phyloP scores from a whole-genome alignment of 73 alveolate species.

The Effrenium voratum region DNA sequence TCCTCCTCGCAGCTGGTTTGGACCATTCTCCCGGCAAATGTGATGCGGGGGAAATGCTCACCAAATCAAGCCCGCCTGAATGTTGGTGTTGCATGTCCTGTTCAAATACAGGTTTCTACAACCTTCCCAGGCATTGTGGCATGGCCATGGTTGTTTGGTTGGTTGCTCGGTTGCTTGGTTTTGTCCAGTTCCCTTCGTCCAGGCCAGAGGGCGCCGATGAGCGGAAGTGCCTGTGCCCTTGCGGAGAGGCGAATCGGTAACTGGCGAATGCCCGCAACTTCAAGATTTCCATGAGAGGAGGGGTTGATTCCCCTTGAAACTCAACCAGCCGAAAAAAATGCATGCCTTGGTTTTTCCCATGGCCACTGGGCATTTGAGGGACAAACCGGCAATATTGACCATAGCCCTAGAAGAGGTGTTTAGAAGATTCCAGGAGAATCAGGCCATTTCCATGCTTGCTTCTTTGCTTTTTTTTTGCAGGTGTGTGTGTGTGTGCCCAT shows the following conservation, averaged over 20 bases:
- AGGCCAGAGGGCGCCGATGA: slow-evolving; percentile 83
- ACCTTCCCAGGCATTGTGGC: neutral
- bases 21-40: neutral
- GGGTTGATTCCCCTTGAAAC: neutral
- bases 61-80: neutral
- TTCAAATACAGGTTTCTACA: neutral
- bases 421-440: too few species aligned
- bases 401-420: too few species aligned
- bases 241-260: slow-evolving; percentile 83
- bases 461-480: too few species aligned
- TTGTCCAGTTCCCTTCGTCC: neutral
- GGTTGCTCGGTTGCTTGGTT: neutral
- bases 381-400: too few species aligned
- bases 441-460: too few species aligned
- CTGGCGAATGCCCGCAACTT: too few species aligned
- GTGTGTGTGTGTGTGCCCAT: too few species aligned
- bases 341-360: neutral
- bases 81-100: neutral
- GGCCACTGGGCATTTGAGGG: too few species aligned
- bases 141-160: neutral
- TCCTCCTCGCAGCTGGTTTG: too few species aligned
- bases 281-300: too few species aligned
- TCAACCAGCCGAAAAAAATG: neutral
- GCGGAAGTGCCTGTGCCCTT: slow-evolving; percentile 77
- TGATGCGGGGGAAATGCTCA: neutral